Base-by-base conservation (phyloP, 31 red algal genomes). In the Endocladia muricata region DNA sequence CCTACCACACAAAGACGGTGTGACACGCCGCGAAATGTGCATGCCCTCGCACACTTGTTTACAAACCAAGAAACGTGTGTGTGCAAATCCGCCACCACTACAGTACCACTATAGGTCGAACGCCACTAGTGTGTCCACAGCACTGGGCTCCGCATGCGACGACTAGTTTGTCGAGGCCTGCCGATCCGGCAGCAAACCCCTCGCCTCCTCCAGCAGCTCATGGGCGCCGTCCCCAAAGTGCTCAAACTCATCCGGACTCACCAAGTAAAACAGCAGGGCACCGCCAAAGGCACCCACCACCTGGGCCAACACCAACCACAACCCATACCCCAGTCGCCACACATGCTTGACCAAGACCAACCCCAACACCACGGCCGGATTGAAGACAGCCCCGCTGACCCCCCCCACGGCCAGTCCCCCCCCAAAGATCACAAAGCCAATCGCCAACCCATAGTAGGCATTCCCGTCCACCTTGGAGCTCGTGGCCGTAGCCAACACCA, bases 301-400 rank as follows among this genome's bases (percentile, higher is more conserved):
- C 30, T 93, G n/a, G 11, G 90, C 90, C 1, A 85, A 76, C 7
- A 85, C 54, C 13, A 86, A 30, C 90, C 82, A 86, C 28, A 75
- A 23, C 68, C 77, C 64, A 55, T 86, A 93, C 19, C 42, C 59
- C 3, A 87, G 38, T 61, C 84, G 80, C 76, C 67, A 74, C 34
- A 84, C 67, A 65, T 75, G 54, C 63, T 93, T 77, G 42, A 80
- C 55, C 25, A 93, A 34, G 32, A 33, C 55, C 31, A 93, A 65
- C 15, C 81, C 81, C 17, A 85, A 21, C 3, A 67, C 76, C 15
- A 93, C 82, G 1, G 90, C 90, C 2, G 90, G 90, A 72, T 93
- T 93, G 76, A 93, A 85, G 29, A 52, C 68, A 62, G 52, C 81
- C 28, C 90, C 90, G 41, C 74, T 81, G 43, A 93, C 78, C 37